These are phyloP conservation scores for Paramarasmius palmivorus DNA, from an alignment of 1,284 basidiomycete species.

Conservation along the genomic window DNA sequence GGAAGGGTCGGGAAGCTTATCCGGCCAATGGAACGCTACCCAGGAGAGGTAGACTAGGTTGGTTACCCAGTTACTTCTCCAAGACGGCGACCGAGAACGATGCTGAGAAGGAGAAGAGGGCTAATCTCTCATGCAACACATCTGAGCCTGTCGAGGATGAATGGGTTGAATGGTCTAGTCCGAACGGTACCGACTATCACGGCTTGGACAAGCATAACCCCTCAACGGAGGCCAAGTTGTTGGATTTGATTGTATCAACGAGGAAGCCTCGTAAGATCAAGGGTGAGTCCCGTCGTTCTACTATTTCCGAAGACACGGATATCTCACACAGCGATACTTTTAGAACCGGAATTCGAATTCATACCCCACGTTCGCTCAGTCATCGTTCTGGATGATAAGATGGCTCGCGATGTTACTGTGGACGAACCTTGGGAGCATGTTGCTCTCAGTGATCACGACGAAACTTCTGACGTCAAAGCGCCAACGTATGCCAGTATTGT, in stretches of 20 bases:
- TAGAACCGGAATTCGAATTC: conserved; percentile 53
- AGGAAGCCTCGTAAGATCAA: conserved; percentile 41
- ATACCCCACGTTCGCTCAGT: conserved; percentile 51
- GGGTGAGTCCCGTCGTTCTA: conserved; percentile 26
- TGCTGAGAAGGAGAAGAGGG: neutral
- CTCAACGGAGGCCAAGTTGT: conserved; percentile 40
- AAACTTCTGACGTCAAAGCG: conserved; percentile 35
- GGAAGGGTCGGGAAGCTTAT: conserved; percentile 25
- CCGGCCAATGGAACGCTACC: conserved; percentile 11
- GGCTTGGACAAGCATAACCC: conserved; percentile 17
- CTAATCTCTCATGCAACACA: too few species aligned
- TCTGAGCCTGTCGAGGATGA: neutral
- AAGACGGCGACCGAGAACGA: neutral
- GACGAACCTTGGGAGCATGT: conserved; percentile 63
- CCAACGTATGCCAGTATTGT: conserved; percentile 37
- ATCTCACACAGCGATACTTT: neutral
- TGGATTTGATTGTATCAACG: conserved; percentile 39
- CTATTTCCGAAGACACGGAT: neutral
- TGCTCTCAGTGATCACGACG: conserved; percentile 25
- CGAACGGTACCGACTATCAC: conserved; percentile 12
- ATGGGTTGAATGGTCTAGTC: neutral
- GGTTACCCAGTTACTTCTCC: neutral
- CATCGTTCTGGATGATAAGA: conserved; percentile 51
- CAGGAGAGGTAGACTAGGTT: conserved; percentile 20
- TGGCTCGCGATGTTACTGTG: conserved; percentile 20